Evolutionary conservation across 2,329 filamentous ascomycete species (phyloP).

Genomic region (Hymenoscyphus linearis): DNA sequence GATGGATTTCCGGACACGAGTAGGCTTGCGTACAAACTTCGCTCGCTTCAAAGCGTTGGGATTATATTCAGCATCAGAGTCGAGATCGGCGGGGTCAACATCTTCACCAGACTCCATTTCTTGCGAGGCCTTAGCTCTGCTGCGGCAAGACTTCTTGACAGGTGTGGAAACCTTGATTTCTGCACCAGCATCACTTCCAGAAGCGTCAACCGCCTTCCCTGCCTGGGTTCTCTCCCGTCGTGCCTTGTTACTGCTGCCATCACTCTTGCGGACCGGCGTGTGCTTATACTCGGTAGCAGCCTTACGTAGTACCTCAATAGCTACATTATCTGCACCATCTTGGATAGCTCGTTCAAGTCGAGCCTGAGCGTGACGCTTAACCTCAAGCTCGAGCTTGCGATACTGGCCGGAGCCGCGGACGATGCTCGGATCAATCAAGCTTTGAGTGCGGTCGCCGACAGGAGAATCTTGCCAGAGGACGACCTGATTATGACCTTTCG

Average conservation of each 20-base stretch:
- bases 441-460: conserved; percentile 21
- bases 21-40: too few relatives aligned
- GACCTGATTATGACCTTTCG: conserved; percentile 4
- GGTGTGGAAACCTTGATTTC: background rate
- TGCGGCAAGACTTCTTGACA: background rate
- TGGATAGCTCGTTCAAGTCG: background rate
- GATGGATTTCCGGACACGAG: background rate
- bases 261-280: background rate
- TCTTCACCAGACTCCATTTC: background rate
- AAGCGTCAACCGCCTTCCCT: background rate
- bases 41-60: background rate
- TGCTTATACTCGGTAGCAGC: background rate
- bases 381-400: conserved; percentile 4
- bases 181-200: background rate
- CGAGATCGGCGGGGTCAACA: conserved; percentile 6
- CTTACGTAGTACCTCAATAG: background rate
- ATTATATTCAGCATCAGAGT: conserved; percentile 12
- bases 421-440: conserved; percentile 16
- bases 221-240: background rate
- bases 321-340: background rate
- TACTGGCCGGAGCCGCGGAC: conserved; percentile 28
- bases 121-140: background rate
- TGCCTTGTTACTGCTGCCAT: background rate
- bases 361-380: background rate
- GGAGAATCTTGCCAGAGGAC: conserved; percentile 22